phyloP scores from a whole-genome alignment of 2,329 filamentous ascomycete genomes.

The Elsinoe batatas region DNA sequence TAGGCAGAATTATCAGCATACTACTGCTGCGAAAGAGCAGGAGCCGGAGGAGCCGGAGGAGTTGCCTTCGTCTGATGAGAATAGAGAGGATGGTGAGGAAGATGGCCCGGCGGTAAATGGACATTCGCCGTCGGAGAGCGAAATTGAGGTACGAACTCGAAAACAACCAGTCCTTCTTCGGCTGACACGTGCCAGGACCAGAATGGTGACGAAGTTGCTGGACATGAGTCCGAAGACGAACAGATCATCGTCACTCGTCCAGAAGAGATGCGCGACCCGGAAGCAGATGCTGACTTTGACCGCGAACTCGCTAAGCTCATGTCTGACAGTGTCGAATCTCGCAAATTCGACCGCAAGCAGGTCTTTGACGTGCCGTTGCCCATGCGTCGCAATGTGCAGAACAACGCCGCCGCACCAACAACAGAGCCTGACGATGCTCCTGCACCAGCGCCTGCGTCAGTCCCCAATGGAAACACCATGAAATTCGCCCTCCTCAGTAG shows the following conservation, averaged over 20 bases:
- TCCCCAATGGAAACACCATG: constrained; percentile 56
- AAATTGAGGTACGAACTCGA: constrained; percentile 43
- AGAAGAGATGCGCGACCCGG: constrained; percentile 82
- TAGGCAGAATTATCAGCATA: constrained; percentile 75
- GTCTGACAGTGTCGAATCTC: constrained; percentile 89
- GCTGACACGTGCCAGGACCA: constrained; percentile 28
- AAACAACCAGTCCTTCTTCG: constrained; percentile 28
- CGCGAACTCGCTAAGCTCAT: constrained; percentile 97
- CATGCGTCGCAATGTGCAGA: constrained; percentile 54
- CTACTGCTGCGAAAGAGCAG: constrained; percentile 39
- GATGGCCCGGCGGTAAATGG: constrained; percentile 39
- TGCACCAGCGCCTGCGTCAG: constrained; percentile 22
- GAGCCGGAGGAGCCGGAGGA: constrained; percentile 58
- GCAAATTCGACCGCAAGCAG: constrained; percentile 90
- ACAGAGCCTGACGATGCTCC: constrained; percentile 34
- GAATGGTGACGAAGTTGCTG: constrained; percentile 35
- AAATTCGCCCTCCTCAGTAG: constrained; percentile 94
- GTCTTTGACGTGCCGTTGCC: constrained; percentile 97
- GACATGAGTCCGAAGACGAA: constrained; percentile 60
- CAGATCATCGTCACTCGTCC: constrained; percentile 84
- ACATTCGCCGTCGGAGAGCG: constrained; percentile 53
- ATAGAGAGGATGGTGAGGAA: constrained; percentile 49
- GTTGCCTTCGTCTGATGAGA: constrained; percentile 60
- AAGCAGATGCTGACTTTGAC: constrained; percentile 94
- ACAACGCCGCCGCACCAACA: constrained; percentile 27